Evolutionary conservation across 768 basidiomycete species (phyloP).

Genomic region (Botryobasidium botryosum): DNA sequence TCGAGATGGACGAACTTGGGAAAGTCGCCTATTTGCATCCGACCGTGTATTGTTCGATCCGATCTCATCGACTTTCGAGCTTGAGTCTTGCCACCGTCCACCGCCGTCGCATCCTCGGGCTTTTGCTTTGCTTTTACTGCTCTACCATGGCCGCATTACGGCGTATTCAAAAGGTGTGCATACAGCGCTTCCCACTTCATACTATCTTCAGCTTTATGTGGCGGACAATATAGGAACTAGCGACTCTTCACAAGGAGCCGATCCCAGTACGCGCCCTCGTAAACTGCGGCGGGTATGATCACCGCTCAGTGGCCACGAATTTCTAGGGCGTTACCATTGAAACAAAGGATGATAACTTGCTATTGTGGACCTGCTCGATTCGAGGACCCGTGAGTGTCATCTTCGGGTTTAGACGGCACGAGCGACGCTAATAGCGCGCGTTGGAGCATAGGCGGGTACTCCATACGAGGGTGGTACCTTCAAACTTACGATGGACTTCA

Average conservation of each 20-base stretch:
- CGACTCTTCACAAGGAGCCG: conserved; percentile 42
- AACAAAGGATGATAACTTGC: conserved; percentile 51
- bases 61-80: too few species aligned
- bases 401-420: too few species aligned
- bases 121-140: too few species aligned
- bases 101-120: too few species aligned
- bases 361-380: conserved; percentile 61
- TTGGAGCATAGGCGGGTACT: conserved; percentile 41
- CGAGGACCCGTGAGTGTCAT: conserved; percentile 45
- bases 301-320: neutral
- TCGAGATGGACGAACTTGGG: too few species aligned
- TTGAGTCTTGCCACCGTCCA: too few species aligned
- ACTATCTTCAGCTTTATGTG: neutral
- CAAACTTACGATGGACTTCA: conserved; percentile 54
- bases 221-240: conserved; percentile 63
- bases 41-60: too few species aligned
- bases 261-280: conserved; percentile 36
- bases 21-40: too few species aligned
- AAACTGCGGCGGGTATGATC: neutral
- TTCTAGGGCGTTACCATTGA: conserved; percentile 44
- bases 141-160: conserved; percentile 23
- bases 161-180: conserved; percentile 55
- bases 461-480: conserved; percentile 76
- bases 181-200: conserved; percentile 2
- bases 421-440: too few species aligned